phyloP scores from a whole-genome alignment of 2,329 filamentous ascomycete species.

The Cladosporium sp. region DNA sequence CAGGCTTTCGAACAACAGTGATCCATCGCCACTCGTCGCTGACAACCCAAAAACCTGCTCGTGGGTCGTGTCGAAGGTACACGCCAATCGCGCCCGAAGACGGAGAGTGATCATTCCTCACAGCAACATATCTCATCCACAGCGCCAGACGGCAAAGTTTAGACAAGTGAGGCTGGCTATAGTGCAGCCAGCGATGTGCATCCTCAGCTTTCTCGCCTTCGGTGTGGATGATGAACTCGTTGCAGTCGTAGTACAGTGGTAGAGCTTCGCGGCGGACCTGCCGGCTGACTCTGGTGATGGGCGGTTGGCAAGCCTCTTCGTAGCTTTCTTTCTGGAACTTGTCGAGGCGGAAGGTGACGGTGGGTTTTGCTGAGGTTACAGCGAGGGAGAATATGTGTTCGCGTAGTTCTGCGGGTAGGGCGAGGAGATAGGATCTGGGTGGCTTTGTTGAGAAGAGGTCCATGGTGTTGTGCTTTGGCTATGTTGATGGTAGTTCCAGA shows the following conservation, averaged over 20 bases:
- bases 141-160: conserved; percentile 26
- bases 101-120: conserved; percentile 19
- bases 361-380: conserved; percentile 24
- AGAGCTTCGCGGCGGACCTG: conserved; percentile 32
- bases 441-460: conserved; percentile 9
- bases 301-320: conserved; percentile 29
- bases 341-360: conserved; percentile 35
- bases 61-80: conserved; percentile 21
- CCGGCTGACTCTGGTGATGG: conserved; percentile 29
- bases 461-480: not conserved
- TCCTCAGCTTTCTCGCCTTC: conserved; percentile 32
- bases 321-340: conserved; percentile 32
- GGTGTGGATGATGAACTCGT: conserved; percentile 34
- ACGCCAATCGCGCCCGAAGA: conserved; percentile 27
- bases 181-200: conserved; percentile 28
- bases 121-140: conserved; percentile 32
- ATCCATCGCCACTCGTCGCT: conserved; percentile 32
- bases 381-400: conserved; percentile 30
- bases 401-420: conserved; percentile 31
- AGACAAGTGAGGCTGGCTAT: conserved; percentile 25
- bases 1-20: conserved; percentile 30
- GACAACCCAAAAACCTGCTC: conserved; percentile 21
- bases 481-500: not conserved
- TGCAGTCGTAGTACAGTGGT: conserved; percentile 33
- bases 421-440: conserved; percentile 17